Base-by-base conservation (phyloP, 2,329 filamentous ascomycete genomes). In the Penicillium corylophilum region DNA sequence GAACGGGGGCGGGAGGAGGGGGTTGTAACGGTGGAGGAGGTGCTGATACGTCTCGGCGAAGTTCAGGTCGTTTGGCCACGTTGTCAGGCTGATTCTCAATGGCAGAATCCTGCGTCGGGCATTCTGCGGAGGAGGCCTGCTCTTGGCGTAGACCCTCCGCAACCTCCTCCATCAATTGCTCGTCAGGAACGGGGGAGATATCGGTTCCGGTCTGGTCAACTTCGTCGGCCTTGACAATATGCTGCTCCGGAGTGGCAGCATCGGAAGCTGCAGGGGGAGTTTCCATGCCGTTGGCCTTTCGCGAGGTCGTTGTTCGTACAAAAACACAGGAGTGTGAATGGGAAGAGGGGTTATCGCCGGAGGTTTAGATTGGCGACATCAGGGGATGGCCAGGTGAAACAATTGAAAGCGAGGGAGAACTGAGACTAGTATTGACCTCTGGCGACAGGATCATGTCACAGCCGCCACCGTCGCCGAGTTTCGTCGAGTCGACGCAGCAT, bases 181-280 rank as follows among this genome's bases (percentile, higher is more conserved):
- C 73, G 51, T 75, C 73, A 20, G 74, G 67, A n/a, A 76, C 66
- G 20, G 75, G 65, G 4, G 68, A 70, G 36, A 79, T 77, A 53
- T 77, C 74, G 23, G 74, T 73, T 38, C 76, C 76, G 9, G 71
- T 71, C 54, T 77, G 73, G 51, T 79, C 77, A 22, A 79, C 69
- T 56, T 79, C 77, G 62, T 79, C 77, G 13, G 77, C 77, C 55
- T 72, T 76, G 35, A 79, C 74, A 47, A 79, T 71, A 43, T 74
- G 70, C 38, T 74, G 70, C 31, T 70, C 68, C 29, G 64, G 54
- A 59, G 65, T 57, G 33, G 60, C 56, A 29, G 49, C 43, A 43
- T 66, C 65, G 33, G 41, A 22, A 24, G 64, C 52, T n/a, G 55
- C 54, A 33, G 61, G 23, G 7, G 61, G 22, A 29, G 63, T 54